phyloP scores from a whole-genome alignment of 495 filamentous ascomycete species.

The Tuber borchii region DNA sequence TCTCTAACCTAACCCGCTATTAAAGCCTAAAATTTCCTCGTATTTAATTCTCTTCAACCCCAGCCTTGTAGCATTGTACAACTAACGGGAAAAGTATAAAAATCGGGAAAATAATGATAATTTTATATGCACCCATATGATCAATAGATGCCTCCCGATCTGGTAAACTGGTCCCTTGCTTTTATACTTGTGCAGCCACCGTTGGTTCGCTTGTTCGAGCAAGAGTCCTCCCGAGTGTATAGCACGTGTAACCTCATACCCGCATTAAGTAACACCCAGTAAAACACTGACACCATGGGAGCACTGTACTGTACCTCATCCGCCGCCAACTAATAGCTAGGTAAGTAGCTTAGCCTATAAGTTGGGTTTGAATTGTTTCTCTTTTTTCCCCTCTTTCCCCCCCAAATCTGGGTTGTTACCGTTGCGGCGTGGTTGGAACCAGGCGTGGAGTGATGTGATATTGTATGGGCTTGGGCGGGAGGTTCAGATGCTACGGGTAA shows the following conservation, averaged over 20 bases:
- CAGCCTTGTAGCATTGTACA: background rate
- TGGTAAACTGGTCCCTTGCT: background rate
- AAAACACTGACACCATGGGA: background rate
- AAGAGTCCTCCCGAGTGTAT: background rate
- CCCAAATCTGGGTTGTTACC: background rate
- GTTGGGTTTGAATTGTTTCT: background rate
- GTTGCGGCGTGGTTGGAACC: background rate
- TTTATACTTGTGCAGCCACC: background rate
- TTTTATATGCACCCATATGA: background rate
- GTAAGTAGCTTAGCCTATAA: background rate
- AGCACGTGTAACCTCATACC: background rate
- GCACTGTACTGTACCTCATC: background rate
- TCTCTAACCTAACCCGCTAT: background rate
- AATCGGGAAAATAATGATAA: background rate
- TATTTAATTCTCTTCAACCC: background rate
- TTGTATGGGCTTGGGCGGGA: background rate
- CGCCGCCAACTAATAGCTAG: background rate
- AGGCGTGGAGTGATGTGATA: background rate
- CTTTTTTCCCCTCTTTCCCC: background rate
- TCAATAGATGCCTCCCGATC: background rate
- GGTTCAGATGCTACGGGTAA: background rate
- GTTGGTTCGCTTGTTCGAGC: background rate
- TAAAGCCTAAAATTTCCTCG: background rate
- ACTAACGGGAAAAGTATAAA: background rate
- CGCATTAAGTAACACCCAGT: background rate